Evolutionary conservation across 2,329 filamentous ascomycete species (phyloP).

Genomic region (Rutstroemia sydowiana): DNA sequence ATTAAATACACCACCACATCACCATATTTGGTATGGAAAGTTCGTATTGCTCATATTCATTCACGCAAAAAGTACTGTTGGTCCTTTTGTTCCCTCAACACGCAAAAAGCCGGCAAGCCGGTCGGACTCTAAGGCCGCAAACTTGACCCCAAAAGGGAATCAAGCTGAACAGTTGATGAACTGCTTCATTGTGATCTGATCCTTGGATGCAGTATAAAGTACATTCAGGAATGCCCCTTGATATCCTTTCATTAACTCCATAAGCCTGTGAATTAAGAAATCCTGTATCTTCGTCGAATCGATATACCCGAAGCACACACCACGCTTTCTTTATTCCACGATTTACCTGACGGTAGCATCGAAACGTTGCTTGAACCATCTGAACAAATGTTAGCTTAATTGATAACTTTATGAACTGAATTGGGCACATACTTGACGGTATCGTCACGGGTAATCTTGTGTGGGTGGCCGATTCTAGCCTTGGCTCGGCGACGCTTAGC

Average conservation of each 20-base stretch:
- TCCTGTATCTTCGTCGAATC: slow-evolving; percentile 3
- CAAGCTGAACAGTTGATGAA: slow-evolving; percentile 41
- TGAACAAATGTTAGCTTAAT: slow-evolving; percentile 6
- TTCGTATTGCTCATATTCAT: neutral
- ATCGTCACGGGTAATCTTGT: slow-evolving; percentile 92
- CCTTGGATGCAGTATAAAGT: slow-evolving; percentile 26
- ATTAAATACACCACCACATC: neutral
- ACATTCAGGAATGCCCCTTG: slow-evolving; percentile 23
- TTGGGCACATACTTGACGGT: slow-evolving; percentile 60
- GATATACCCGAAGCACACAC: slow-evolving; percentile 5
- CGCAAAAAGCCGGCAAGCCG: slow-evolving; percentile 57
- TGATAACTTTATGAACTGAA: neutral
- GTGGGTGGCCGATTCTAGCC: slow-evolving; percentile 75
- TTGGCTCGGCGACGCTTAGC: slow-evolving; percentile 88
- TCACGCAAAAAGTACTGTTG: too few species aligned
- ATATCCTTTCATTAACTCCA: slow-evolving; percentile 23
- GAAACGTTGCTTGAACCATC: slow-evolving; percentile 68
- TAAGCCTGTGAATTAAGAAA: slow-evolving; percentile 19
- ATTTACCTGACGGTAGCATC: slow-evolving; percentile 90
- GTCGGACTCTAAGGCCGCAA: slow-evolving; percentile 68
- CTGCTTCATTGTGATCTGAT: slow-evolving; percentile 35
- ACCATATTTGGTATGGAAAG: neutral
- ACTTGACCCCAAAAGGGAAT: slow-evolving; percentile 44
- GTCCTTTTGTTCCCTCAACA: too few species aligned
- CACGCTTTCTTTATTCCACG: slow-evolving; percentile 8